phyloP scores from a whole-genome alignment of 805 yeast genomes.

The Candida khao-thaluensis region DNA sequence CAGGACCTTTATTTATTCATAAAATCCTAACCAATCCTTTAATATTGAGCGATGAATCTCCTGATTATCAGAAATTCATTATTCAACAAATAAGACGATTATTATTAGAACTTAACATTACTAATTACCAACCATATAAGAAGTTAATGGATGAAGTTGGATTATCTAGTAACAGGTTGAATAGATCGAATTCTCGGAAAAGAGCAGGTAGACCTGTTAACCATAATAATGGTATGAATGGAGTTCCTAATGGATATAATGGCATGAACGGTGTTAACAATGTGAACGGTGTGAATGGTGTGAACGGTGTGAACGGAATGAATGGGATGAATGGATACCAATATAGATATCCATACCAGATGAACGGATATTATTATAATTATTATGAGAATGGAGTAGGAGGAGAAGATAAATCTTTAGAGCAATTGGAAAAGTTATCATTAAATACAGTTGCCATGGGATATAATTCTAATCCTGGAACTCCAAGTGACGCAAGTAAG shows the following conservation, averaged over 20 bases:
- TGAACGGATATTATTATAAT: slow-evolving; percentile 6
- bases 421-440: slow-evolving; percentile 45
- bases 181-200: slow-evolving; percentile 21
- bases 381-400: slow-evolving; percentile 25
- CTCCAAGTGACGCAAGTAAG: slow-evolving; percentile 20
- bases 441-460: slow-evolving; percentile 48
- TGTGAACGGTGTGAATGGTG: background rate
- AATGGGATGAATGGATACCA: slow-evolving; percentile 3
- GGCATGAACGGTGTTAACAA: background rate
- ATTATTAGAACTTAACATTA: slow-evolving; percentile 56
- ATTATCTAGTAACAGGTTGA: slow-evolving; percentile 40
- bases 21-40: slow-evolving; percentile 76
- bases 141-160: slow-evolving; percentile 93
- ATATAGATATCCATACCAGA: slow-evolving; percentile 2
- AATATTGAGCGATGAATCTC: slow-evolving; percentile 39
- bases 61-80: slow-evolving; percentile 52
- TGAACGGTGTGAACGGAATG: slow-evolving; percentile 2
- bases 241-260: background rate
- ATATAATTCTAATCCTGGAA: slow-evolving; percentile 44
- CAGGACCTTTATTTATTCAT: slow-evolving; percentile 61
- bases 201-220: slow-evolving; percentile 4
- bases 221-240: background rate
- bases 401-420: slow-evolving; percentile 5
- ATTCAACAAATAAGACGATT: slow-evolving; percentile 61
- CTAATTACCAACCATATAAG: slow-evolving; percentile 68